These are phyloP conservation scores for Pythium periplocum DNA, from an alignment of 352 stramenopile species.

Conservation along the genomic window DNA sequence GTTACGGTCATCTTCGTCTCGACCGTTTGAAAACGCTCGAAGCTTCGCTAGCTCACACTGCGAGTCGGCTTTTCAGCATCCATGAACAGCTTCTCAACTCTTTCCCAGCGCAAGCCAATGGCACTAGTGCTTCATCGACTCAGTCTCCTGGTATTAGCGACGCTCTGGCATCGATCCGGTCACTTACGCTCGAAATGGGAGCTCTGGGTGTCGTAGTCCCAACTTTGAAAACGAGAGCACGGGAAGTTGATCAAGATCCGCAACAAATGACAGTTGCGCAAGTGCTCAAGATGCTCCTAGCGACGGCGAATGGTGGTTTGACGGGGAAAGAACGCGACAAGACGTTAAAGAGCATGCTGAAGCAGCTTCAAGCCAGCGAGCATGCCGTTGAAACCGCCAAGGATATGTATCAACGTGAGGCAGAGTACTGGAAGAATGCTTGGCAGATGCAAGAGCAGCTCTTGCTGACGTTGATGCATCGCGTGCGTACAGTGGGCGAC, in stretches of 20 bases:
- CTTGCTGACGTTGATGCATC: slow-evolving; percentile 7
- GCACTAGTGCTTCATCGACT: slow-evolving; percentile 3
- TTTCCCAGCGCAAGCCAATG: slow-evolving; percentile 12
- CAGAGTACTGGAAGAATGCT: slow-evolving; percentile 13
- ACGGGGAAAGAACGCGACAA: slow-evolving; percentile 20
- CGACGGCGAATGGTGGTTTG: slow-evolving; percentile 3
- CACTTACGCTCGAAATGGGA: slow-evolving; percentile 6
- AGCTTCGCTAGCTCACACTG: neutral
- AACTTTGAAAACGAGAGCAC: neutral
- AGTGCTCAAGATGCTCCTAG: slow-evolving; percentile 7
- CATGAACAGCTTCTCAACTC: neutral
- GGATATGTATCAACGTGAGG: slow-evolving; percentile 4
- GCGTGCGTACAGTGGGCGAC: slow-evolving; percentile 13
- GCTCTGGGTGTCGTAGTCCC: slow-evolving; percentile 19
- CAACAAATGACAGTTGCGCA: slow-evolving; percentile 7
- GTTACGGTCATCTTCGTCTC: slow-evolving; percentile 3
- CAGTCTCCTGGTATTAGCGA: neutral
- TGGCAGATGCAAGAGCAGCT: slow-evolving; percentile 17
- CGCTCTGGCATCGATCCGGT: slow-evolving; percentile 3
- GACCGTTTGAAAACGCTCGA: neutral
- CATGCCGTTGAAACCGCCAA: slow-evolving; percentile 1
- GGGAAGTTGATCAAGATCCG: neutral
- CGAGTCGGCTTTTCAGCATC: neutral
- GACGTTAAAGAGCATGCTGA: slow-evolving; percentile 15
- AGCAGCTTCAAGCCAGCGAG: slow-evolving; percentile 18